Base-by-base conservation (phyloP, 108 stramenopile genomes). In the Pseudonitzschia pungens region DNA sequence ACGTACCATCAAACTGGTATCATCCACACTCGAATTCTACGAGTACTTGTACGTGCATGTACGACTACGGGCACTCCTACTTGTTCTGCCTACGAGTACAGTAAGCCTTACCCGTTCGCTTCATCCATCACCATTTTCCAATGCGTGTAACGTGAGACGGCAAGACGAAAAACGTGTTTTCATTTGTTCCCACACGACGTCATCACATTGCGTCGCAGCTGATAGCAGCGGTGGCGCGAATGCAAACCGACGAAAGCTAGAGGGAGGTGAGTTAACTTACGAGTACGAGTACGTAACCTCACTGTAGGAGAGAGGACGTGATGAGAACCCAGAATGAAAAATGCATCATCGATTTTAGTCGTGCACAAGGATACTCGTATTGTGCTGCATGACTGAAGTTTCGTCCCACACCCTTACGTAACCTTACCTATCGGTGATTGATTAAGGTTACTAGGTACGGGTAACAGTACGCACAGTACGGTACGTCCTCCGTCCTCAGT, bases 81-180 rank as follows among this genome's bases (percentile, higher is more conserved):
- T n/a, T n/a, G n/a, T n/a, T n/a, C n/a, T n/a, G n/a, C n/a, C n/a
- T n/a, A n/a, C n/a, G n/a, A n/a, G n/a, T n/a, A n/a, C n/a, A n/a
- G n/a, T n/a, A n/a, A n/a, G n/a, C n/a, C n/a, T n/a, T n/a, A 5
- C 36, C 36, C 36, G 6, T 36, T 5, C 36, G 14, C 45, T 48
- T 14, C 45, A 18, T 48, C 45, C 45, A 48, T 48, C 45, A 48
- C 9, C 45, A 4, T 18, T 18, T 18, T 48, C 45, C 57, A 31
- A 58, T 58, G 57, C 27, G 20, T 15, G 15, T 3, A 24, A 58
- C 57, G 57, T 31, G 29, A 58, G 57, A 58, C 57, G 21, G 57
- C 57, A 58, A 58, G 57, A 58, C 57, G 24, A 58, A 14, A 56
- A 31, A 58, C 29, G 29, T 58, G 29, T 58, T 58, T 22, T 58